A percentile compares a stretch with the other conserved stretches of the same genome.
phyloP scores from a whole-genome alignment of 805 yeast species.

The Sugiyamaella americana region DNA sequence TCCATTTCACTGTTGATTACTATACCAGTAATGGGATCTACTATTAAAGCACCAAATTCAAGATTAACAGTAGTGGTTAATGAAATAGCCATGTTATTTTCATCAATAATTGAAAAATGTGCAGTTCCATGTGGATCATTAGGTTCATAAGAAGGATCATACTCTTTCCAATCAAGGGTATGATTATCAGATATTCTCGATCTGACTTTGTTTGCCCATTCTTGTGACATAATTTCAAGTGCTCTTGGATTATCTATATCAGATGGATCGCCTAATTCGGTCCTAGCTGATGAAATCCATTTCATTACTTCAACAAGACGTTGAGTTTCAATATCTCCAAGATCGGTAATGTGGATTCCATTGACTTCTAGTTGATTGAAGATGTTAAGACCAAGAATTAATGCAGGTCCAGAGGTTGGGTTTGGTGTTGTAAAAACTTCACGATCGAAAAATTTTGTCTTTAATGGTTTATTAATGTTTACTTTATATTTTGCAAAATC shows the following conservation, averaged over 20 bases:
- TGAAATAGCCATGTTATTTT: slow-evolving; percentile 67
- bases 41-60: slow-evolving; percentile 74
- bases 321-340: slow-evolving; percentile 49
- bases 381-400: slow-evolving; percentile 66
- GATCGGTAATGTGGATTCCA: slow-evolving; percentile 31
- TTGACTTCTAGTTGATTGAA: slow-evolving; percentile 34
- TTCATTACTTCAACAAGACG: slow-evolving; percentile 81
- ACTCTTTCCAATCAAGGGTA: slow-evolving; percentile 66
- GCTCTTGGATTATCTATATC: slow-evolving; percentile 34
- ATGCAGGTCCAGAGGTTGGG: slow-evolving; percentile 77
- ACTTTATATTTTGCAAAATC: slow-evolving; percentile 65
- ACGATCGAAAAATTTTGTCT: slow-evolving; percentile 37
- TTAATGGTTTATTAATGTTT: slow-evolving; percentile 39
- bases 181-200: slow-evolving; percentile 46
- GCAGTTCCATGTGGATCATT: slow-evolving; percentile 89
- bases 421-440: slow-evolving; percentile 59
- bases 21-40: slow-evolving; percentile 76
- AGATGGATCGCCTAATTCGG: slow-evolving; percentile 71
- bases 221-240: slow-evolving; percentile 39
- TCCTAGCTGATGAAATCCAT: slow-evolving; percentile 84
- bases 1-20: slow-evolving; percentile 90
- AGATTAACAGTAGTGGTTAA: slow-evolving; percentile 87
- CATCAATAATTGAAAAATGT: slow-evolving; percentile 76
- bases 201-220: slow-evolving; percentile 54
- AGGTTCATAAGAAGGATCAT: slow-evolving; percentile 71